These are phyloP conservation scores for Trichosporon coremiiforme DNA, from an alignment of 1,284 basidiomycete species.

Conservation along the genomic window DNA sequence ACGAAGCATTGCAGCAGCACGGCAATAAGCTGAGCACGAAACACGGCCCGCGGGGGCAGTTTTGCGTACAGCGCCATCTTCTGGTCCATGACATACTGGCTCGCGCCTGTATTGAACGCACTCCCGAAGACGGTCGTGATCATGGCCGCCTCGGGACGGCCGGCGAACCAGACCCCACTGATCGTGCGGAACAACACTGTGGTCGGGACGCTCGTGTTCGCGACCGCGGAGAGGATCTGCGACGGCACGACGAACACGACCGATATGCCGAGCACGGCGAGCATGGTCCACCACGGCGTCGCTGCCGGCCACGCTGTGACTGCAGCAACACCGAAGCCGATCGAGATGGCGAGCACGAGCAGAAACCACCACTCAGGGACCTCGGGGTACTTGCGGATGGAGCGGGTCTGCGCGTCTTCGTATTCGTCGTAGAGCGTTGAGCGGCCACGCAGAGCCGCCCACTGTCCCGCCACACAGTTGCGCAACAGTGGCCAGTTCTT, in stretches of 20 bases:
- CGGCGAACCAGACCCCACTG: slow-evolving; percentile 15
- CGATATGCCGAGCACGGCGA: slow-evolving; percentile 20
- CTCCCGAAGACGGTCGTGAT: slow-evolving; percentile 20
- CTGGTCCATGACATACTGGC: slow-evolving; percentile 60
- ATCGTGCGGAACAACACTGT: neutral
- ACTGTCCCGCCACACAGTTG: neutral
- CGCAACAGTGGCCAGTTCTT: slow-evolving; percentile 62
- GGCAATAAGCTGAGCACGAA: slow-evolving; percentile 68
- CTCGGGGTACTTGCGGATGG: slow-evolving; percentile 61
- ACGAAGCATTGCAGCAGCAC: slow-evolving; percentile 34
- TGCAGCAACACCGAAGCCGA: neutral
- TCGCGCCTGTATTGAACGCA: slow-evolving; percentile 47
- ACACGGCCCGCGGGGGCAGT: slow-evolving; percentile 58
- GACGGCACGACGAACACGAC: slow-evolving; percentile 20
- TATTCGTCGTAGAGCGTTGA: slow-evolving; percentile 40
- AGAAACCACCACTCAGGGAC: slow-evolving; percentile 31
- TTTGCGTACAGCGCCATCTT: slow-evolving; percentile 61
- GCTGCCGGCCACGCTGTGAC: slow-evolving; percentile 21
- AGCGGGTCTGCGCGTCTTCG: slow-evolving; percentile 41
- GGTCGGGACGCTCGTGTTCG: neutral
- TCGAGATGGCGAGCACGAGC: slow-evolving; percentile 23
- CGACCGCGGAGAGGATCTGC: slow-evolving; percentile 11
- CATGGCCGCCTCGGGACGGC: slow-evolving; percentile 12
- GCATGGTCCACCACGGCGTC: slow-evolving; percentile 28
- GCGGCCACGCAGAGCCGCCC: neutral